Evolutionary conservation across 2,329 filamentous ascomycete genomes (phyloP), one percentile per base, ranked within the genome.

Genomic region (Exophiala bonariae): DNA sequence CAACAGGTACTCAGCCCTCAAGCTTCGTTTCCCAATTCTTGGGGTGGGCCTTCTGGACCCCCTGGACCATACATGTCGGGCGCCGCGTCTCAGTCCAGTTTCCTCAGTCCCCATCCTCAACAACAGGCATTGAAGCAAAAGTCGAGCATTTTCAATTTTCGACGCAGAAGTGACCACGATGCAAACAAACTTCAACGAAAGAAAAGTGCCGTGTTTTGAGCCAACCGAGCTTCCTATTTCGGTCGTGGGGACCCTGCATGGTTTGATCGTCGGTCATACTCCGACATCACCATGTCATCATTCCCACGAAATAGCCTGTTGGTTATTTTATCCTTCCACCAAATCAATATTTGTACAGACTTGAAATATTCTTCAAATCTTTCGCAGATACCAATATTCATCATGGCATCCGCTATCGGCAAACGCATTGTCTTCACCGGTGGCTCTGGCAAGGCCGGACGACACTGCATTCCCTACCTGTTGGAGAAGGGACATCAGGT

Each of bases 381-480:
- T 16, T 9, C 14, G 18, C n/a, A 7, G 14, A 18, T 11, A 19
- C 14, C 14, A 30, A 20, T 32, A 39, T 39, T 31, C 44, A 43
- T 18, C 33, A 56, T 56, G 53, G 47, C 53, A 26, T 23, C 50
- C 2, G 32, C 47, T 13, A 20, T 45, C 3, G 60, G 61, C 11
- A 67, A 72, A 56, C 66, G 70, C 26, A 71, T 76, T 50, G 72
- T 80, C 38, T 73, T 80, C 54, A 80, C 78, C 0, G 78, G 78
- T 20, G 78, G 78, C 49, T 75, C 71, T 48, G 78, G 78, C 40
- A 77, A 79, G 63, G 78, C 76, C 14, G 78, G 78, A 7, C 69
- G 77, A 37, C 72, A 79, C 63, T 71, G 74, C n/a, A 78, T 81
- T 40, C 69, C 71, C 13, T 71, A 78, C 28, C 69, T 82, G 14